Evolutionary conservation across 257 asterid genomes (phyloP).

Genomic region (Solanum clarkiae): DNA sequence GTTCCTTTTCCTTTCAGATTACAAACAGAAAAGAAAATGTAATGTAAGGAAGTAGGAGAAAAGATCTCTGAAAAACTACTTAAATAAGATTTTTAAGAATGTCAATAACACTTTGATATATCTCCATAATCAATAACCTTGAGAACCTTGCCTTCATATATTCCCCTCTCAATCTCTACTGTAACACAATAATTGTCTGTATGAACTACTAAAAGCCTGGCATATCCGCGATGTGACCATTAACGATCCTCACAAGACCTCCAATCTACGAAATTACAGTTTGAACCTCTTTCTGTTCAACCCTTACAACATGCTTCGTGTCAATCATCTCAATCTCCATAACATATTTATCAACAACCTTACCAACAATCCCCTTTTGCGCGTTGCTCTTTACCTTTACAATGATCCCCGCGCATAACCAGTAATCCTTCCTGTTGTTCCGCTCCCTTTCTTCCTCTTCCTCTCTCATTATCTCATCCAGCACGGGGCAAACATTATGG

Average conservation of each 20-base stretch:
- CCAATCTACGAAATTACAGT: slow-evolving; percentile 94
- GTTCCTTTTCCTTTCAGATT: too few relatives aligned
- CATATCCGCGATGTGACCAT: slow-evolving; percentile 80
- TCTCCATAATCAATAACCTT: slow-evolving; percentile 85
- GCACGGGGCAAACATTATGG: slow-evolving; percentile 27
- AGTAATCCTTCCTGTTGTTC: slow-evolving; percentile 79
- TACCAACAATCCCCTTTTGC: slow-evolving; percentile 73
- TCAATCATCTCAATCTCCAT: slow-evolving; percentile 94
- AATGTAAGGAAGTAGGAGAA: too few relatives aligned
- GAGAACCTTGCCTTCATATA: slow-evolving; percentile 76
- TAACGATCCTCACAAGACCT: slow-evolving; percentile 73
- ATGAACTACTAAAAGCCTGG: slow-evolving; percentile 53
- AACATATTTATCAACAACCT: slow-evolving; percentile 65
- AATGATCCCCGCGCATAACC: slow-evolving; percentile 73
- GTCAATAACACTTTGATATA: slow-evolving; percentile 32
- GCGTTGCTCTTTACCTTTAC: slow-evolving; percentile 89
- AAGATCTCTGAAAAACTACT: too few relatives aligned
- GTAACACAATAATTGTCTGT: slow-evolving; percentile 55
- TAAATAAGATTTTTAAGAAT: too few relatives aligned
- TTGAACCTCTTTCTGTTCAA: slow-evolving; percentile 93
- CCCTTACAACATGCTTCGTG: slow-evolving; percentile 70
- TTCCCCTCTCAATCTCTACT: slow-evolving; percentile 84
- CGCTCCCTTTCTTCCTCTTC: slow-evolving; percentile 71
- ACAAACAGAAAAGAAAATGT: too few relatives aligned
- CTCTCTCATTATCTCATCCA: slow-evolving; percentile 85